Conservation (phyloP, 2,329 filamentous ascomycete species). For the Elsinoe australis region DNA sequence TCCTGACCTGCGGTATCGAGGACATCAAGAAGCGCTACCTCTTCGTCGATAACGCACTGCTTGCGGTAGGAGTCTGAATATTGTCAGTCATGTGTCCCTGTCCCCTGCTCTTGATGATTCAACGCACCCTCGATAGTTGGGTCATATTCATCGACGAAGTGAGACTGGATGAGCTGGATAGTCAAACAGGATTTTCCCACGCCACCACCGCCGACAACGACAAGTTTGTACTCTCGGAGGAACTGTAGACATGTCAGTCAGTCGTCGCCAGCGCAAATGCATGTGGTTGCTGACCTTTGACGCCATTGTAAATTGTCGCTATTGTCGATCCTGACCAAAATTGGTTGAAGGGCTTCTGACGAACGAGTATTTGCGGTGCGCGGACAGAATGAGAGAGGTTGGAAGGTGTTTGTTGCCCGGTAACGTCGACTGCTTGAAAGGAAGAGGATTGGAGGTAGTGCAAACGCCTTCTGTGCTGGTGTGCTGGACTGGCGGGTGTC, state of each 20-base stretch:
- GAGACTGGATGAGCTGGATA: constrained; percentile 73
- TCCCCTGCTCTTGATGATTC: constrained; percentile 14
- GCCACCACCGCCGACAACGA: constrained; percentile 94
- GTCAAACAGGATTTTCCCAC: constrained; percentile 99
- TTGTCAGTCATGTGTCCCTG: constrained; percentile 4
- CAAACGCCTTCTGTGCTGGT: constrained; percentile 14
- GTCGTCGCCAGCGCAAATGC: constrained; percentile 1
- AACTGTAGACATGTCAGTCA: constrained; percentile 32
- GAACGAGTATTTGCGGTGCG: constrained; percentile 1
- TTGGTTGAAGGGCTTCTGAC: not conserved
- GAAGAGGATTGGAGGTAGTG: constrained; percentile 12
- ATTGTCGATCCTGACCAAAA: constrained; percentile 14
- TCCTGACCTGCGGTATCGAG: constrained; percentile 97
- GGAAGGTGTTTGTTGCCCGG: constrained; percentile 16
- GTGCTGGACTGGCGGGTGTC: not conserved
- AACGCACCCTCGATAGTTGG: constrained; percentile 91
- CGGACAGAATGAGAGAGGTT: constrained; percentile 8
- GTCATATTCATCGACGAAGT: constrained; percentile 99
- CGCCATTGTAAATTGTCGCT: constrained; percentile 17
- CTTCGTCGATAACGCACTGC: constrained; percentile 98
- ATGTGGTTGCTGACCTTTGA: constrained; percentile 19
- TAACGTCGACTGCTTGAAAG: constrained; percentile 4
- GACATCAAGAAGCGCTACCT: constrained; percentile 94
- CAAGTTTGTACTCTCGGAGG: constrained; percentile 52
- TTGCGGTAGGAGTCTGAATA: constrained; percentile 91